Conservation (phyloP, 1,139 yeast genomes). For the Debaryomyces udenii region DNA sequence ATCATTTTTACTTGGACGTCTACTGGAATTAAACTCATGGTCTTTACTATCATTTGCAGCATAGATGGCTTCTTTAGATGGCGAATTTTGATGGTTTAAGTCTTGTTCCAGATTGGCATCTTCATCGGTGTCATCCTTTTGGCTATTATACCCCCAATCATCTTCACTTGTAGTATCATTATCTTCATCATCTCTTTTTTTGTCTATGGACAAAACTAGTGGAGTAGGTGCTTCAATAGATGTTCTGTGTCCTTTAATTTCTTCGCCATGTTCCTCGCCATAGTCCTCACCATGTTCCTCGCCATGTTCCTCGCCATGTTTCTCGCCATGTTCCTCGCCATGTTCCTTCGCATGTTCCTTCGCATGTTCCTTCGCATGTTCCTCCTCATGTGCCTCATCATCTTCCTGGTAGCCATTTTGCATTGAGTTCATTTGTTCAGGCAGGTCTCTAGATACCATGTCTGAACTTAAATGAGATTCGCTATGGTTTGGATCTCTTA, state of each 20-base stretch:
- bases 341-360: neutral
- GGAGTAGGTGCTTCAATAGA: conserved; percentile 19
- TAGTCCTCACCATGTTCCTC: neutral
- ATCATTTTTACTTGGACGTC: conserved; percentile 21
- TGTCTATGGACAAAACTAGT: conserved; percentile 31
- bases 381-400: no score
- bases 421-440: neutral
- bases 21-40: neutral
- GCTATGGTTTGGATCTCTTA: conserved; percentile 14
- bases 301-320: neutral
- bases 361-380: neutral
- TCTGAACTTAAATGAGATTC: neutral
- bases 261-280: neutral
- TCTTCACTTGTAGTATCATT: conserved; percentile 20
- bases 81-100: neutral
- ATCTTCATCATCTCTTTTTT: conserved; percentile 18
- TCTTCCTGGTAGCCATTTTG: no score
- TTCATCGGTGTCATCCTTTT: conserved; percentile 24
- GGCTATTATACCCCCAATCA: conserved; percentile 32
- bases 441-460: neutral
- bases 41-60: neutral
- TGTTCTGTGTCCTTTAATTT: neutral
- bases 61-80: neutral
- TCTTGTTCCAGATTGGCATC: neutral
- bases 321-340: neutral